Conservation (phyloP, 164 flowering plant genomes). For the Magnolia changhungtana region DNA sequence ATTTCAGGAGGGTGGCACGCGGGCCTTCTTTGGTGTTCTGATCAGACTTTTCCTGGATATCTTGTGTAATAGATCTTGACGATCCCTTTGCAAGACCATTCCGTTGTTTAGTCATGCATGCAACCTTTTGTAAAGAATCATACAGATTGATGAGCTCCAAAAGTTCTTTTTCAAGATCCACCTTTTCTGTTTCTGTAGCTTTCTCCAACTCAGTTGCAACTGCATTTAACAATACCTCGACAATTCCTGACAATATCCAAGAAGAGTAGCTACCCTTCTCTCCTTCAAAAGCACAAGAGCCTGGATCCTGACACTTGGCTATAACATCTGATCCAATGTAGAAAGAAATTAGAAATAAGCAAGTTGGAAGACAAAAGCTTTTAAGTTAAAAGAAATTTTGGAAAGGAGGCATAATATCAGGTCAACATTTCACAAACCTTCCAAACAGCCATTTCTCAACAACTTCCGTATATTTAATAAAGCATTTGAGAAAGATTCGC, state of each 20-base stretch:
- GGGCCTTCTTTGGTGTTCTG: constrained; percentile 16
- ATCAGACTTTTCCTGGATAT: constrained; percentile 20
- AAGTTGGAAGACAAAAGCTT: constrained; percentile 5
- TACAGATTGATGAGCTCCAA: constrained; percentile 45
- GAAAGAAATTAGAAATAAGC: constrained; percentile 12
- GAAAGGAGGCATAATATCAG: not conserved
- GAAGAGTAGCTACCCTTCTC: constrained; percentile 44
- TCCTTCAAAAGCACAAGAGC: constrained; percentile 34
- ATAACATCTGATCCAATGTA: constrained; percentile 47
- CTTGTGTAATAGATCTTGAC: constrained; percentile 26
- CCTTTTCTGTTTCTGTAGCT: constrained; percentile 37
- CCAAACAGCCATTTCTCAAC: constrained; percentile 42
- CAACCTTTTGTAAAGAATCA: constrained; percentile 41
- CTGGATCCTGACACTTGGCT: constrained; percentile 34
- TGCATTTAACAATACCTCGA: constrained; percentile 62
- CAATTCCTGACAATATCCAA: constrained; percentile 55
- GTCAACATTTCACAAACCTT: constrained; percentile 41
- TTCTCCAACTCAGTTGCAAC: constrained; percentile 57
- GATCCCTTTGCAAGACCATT: constrained; percentile 33
- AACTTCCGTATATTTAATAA: constrained; percentile 48
- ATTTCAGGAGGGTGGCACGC: constrained; percentile 25
- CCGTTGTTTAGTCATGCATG: constrained; percentile 21
- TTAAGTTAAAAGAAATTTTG: not conserved
- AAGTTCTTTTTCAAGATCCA: constrained; percentile 61
- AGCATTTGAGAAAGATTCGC: constrained; percentile 53